phyloP scores from a whole-genome alignment of 306 rosid genomes.

The Prunus davidiana region DNA sequence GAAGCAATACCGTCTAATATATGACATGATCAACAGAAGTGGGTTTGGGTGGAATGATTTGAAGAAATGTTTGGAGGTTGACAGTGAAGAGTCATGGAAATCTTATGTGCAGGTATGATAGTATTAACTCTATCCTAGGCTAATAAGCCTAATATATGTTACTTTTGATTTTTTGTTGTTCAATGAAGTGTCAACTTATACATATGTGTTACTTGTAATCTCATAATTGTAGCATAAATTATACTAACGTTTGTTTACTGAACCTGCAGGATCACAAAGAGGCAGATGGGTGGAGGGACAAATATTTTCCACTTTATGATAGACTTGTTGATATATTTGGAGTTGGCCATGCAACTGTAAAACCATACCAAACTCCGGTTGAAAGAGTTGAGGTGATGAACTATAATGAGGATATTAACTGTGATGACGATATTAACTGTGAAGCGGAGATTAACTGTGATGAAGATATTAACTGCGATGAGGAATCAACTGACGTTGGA shows the following conservation, averaged over 20 bases:
- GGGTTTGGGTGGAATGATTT: conserved; percentile 14
- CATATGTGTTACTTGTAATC: neutral
- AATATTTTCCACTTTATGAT: conserved; percentile 6
- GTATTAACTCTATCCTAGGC: neutral
- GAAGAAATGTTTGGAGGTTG: conserved; percentile 19
- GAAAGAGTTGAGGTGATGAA: neutral
- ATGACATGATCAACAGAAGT: conserved; percentile 14
- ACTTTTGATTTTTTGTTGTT: no score
- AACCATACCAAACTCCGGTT: neutral
- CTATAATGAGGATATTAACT: neutral
- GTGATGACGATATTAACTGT: neutral
- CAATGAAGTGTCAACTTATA: neutral
- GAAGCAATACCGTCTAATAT: conserved; percentile 1
- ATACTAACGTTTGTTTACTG: neutral
- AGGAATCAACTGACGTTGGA: neutral
- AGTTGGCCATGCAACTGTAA: neutral
- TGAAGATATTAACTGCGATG: neutral
- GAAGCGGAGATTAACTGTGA: neutral
- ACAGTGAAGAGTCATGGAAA: conserved; percentile 5
- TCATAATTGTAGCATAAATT: neutral
- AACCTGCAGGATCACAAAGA: conserved; percentile 12
- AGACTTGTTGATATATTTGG: conserved; percentile 13
- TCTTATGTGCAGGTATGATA: conserved; percentile 10
- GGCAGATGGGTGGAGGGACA: conserved; percentile 4
- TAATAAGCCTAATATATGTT: neutral